phyloP scores from a whole-genome alignment of 2,329 filamentous ascomycete genomes.

The Incumbomyces delicatus region DNA sequence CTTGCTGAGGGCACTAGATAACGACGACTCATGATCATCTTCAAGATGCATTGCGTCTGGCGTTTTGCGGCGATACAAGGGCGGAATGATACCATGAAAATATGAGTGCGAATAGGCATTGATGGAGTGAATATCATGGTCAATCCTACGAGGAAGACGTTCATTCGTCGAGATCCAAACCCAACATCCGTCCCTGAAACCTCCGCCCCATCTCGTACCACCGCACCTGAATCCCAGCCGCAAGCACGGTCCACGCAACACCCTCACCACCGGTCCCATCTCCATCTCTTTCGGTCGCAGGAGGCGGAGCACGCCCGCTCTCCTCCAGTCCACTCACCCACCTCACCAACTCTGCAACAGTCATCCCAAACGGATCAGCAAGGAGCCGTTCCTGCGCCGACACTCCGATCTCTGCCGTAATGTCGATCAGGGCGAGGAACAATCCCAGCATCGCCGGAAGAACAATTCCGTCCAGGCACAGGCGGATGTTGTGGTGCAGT shows the following conservation, averaged over 20 bases:
- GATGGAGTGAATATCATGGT: neutral
- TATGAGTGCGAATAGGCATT: neutral
- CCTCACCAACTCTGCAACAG: conserved; percentile 75
- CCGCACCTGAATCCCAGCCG: conserved; percentile 71
- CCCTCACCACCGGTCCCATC: conserved; percentile 52
- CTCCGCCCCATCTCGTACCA: conserved; percentile 51
- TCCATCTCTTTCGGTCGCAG: conserved; percentile 23
- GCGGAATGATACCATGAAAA: neutral
- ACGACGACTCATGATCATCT: conserved; percentile 10
- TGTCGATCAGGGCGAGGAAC: conserved; percentile 68
- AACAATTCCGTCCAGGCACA: conserved; percentile 54
- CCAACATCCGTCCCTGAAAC: conserved; percentile 21
- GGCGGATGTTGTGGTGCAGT: conserved; percentile 44
- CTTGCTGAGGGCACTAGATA: conserved; percentile 36
- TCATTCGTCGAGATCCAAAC: conserved; percentile 15
- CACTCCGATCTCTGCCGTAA: conserved; percentile 49
- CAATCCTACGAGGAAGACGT: neutral
- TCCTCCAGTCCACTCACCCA: conserved; percentile 77
- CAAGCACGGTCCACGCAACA: conserved; percentile 47
- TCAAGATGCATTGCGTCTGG: neutral
- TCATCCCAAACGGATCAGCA: conserved; percentile 55
- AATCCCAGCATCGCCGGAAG: conserved; percentile 68
- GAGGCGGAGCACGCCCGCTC: conserved; percentile 35
- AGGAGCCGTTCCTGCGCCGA: conserved; percentile 59
- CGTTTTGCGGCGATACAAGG: neutral